phyloP scores from a whole-genome alignment of 2,329 filamentous ascomycete genomes.

The Talaromyces amestolkiae region DNA sequence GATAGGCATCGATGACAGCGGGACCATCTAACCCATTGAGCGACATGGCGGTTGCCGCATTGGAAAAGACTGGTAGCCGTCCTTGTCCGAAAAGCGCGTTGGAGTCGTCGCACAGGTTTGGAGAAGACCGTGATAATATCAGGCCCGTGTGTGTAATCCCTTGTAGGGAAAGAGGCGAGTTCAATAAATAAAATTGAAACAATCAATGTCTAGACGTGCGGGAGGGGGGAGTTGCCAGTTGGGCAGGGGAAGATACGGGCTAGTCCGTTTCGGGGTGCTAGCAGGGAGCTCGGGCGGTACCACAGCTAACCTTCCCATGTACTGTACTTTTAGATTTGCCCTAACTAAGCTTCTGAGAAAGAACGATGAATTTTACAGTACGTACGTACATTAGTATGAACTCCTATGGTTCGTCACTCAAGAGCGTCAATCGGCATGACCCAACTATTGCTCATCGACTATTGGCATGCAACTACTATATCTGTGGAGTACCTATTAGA shows the following conservation, averaged over 20 bases:
- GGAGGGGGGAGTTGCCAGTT: conserved; percentile 10
- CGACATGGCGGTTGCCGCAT: conserved; percentile 66
- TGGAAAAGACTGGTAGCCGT: conserved; percentile 22
- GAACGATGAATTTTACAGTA: neutral
- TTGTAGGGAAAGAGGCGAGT: neutral
- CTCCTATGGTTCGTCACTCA: neutral
- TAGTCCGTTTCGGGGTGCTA: conserved; percentile 4
- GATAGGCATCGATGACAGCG: conserved; percentile 79
- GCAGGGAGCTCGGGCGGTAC: neutral
- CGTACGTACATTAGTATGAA: too few species aligned
- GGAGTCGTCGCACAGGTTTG: neutral
- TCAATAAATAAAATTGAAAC: neutral
- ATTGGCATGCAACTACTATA: neutral
- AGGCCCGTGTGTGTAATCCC: neutral
- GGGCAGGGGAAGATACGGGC: conserved; percentile 6
- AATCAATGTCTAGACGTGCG: neutral
- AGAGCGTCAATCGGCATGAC: neutral
- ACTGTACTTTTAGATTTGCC: neutral
- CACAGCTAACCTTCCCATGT: neutral
- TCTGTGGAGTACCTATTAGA: neutral
- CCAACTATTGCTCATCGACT: neutral
- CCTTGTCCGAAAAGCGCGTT: neutral
- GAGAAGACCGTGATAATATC: neutral
- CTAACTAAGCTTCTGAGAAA: neutral
- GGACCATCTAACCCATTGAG: conserved; percentile 87